phyloP scores from a whole-genome alignment of 441 rosid species.

The Rhodomyrtus psidioides region DNA sequence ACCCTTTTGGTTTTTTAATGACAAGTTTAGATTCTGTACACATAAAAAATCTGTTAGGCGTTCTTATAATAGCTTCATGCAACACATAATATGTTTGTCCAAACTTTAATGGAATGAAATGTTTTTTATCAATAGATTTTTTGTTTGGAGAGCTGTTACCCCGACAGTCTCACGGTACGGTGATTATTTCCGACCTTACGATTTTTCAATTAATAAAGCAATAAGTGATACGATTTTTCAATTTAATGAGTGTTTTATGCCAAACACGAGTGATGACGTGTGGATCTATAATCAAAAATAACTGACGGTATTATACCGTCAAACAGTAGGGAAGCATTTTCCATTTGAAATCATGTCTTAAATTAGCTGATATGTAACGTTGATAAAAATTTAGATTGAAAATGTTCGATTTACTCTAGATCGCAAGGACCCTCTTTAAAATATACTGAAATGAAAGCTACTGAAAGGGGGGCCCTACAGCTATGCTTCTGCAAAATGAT shows the following conservation, averaged over 20 bases:
- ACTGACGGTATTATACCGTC: too few relatives aligned
- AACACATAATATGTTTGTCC: neutral
- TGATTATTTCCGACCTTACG: too few relatives aligned
- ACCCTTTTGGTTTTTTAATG: neutral
- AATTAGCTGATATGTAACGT: neutral
- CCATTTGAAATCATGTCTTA: neutral
- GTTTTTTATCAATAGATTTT: neutral
- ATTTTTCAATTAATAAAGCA: too few relatives aligned
- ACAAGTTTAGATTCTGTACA: neutral
- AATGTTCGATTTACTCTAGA: neutral
- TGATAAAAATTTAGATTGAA: neutral
- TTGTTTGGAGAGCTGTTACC: too few relatives aligned
- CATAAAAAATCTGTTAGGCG: too few relatives aligned
- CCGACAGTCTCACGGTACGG: too few relatives aligned
- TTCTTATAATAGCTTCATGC: neutral
- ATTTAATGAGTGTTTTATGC: too few relatives aligned
- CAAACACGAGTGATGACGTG: too few relatives aligned
- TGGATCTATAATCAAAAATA: too few relatives aligned
- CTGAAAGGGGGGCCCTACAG: neutral
- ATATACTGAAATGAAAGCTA: neutral
- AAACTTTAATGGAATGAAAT: neutral
- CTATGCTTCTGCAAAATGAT: conserved; percentile 13
- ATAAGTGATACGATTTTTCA: too few relatives aligned
- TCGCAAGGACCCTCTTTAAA: neutral
- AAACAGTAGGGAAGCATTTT: too few relatives aligned